A percentile compares a stretch with the other conserved stretches of the same genome.
Conservation (phyloP, 179 eudicot species). For the Actinidia arguta region DNA sequence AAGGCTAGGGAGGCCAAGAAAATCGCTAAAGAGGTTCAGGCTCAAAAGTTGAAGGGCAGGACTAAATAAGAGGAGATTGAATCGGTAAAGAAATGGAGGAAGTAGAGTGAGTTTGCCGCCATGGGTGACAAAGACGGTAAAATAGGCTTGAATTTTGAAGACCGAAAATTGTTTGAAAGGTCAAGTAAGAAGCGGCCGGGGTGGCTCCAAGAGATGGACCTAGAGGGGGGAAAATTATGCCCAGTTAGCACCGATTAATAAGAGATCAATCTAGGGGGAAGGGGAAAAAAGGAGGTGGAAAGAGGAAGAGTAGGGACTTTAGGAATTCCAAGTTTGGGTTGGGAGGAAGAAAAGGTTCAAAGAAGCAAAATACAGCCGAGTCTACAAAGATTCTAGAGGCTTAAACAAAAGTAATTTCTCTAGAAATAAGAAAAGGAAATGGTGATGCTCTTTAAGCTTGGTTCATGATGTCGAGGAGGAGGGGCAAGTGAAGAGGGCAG, state of each 20-base stretch:
- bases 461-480: too few species aligned
- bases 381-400: constrained; percentile 72
- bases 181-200: constrained; percentile 63
- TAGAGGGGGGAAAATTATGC: background rate
- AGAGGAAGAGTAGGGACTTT: constrained; percentile 60
- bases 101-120: constrained; percentile 70
- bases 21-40: constrained; percentile 80
- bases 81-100: constrained; percentile 94
- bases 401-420: constrained; percentile 18
- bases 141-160: constrained; percentile 61
- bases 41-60: constrained; percentile 74
- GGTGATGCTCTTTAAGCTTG: too few species aligned
- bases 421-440: too few species aligned
- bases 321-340: constrained; percentile 73
- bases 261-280: constrained; percentile 22
- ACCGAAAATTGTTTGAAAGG: constrained; percentile 54
- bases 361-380: constrained; percentile 82
- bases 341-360: constrained; percentile 89
- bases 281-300: constrained; percentile 58
- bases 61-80: constrained; percentile 83
- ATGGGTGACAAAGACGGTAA: constrained; percentile 52
- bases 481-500: too few species aligned
- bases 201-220: constrained; percentile 31
- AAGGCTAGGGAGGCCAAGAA: constrained; percentile 82
- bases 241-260: too few species aligned